Percentiles rank a stretch among this genome's conserved stretches.
Conservation (phyloP, 805 yeast genomes). For the Soucietia sequanensis region DNA sequence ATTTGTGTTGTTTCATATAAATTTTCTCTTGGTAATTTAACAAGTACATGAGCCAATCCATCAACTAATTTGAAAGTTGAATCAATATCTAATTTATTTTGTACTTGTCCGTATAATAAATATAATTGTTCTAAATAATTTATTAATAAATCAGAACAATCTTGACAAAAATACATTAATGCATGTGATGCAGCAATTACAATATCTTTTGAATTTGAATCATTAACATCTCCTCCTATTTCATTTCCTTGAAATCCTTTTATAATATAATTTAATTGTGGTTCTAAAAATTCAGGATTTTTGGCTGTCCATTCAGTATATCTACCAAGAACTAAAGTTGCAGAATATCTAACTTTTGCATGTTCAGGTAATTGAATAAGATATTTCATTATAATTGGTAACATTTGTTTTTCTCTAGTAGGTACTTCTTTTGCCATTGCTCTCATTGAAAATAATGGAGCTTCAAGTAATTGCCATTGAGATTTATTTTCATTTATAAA, state of each 20-base stretch:
- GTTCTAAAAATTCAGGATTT: slow-evolving; percentile 79
- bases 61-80: slow-evolving; percentile 80
- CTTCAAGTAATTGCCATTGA: slow-evolving; percentile 85
- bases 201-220: slow-evolving; percentile 41
- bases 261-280: slow-evolving; percentile 81
- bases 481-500: slow-evolving; percentile 32
- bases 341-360: slow-evolving; percentile 85
- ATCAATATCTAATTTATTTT: slow-evolving; percentile 56
- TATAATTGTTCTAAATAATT: slow-evolving; percentile 73
- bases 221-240: slow-evolving; percentile 23
- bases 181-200: slow-evolving; percentile 90
- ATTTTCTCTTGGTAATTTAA: slow-evolving; percentile 54
- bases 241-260: slow-evolving; percentile 74
- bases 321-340: slow-evolving; percentile 90
- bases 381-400: slow-evolving; percentile 75
- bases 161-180: slow-evolving; percentile 90
- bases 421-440: slow-evolving; percentile 93
- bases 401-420: slow-evolving; percentile 55
- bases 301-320: slow-evolving; percentile 93
- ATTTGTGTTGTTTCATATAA: slow-evolving; percentile 53
- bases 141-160: slow-evolving; percentile 68
- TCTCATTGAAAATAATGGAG: slow-evolving; percentile 84
- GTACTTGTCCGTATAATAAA: slow-evolving; percentile 60
- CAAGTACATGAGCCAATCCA: slow-evolving; percentile 83
- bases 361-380: slow-evolving; percentile 77